These are phyloP conservation scores for Petunia axillaris DNA, from an alignment of 257 asterid species.

Conservation along the genomic window DNA sequence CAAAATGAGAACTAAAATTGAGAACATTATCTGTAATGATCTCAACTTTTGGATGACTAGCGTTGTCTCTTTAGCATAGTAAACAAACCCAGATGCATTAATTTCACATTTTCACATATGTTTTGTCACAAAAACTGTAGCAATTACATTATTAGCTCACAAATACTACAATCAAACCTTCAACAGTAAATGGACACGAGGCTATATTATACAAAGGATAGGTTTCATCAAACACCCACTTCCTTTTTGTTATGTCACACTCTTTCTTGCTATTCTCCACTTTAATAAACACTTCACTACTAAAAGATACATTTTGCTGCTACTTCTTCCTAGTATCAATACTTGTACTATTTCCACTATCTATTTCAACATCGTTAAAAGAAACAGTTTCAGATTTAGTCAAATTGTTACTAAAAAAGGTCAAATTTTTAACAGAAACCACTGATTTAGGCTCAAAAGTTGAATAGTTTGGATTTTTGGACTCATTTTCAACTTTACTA, in stretches of 20 bases:
- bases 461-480: background rate
- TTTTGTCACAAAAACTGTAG: no score
- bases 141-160: no score
- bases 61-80: no score
- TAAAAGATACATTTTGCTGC: conserved; percentile 26
- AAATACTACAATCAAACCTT: conserved; percentile 50
- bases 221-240: conserved; percentile 72
- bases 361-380: background rate
- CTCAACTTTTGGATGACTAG: no score
- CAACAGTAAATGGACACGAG: conserved; percentile 78
- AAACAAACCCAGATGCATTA: no score
- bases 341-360: background rate
- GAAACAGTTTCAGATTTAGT: background rate
- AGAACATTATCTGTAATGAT: no score
- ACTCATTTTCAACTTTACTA: background rate
- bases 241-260: conserved; percentile 71
- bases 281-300: conserved; percentile 23
- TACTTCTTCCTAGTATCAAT: conserved; percentile 1
- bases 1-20: no score
- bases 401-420: background rate
- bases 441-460: conserved; percentile 21
- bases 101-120: no score
- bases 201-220: conserved; percentile 71
- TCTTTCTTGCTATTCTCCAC: conserved; percentile 28
- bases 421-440: background rate